phyloP scores from a whole-genome alignment of 2,329 filamentous ascomycete species.

The Trichoderma sp. region DNA sequence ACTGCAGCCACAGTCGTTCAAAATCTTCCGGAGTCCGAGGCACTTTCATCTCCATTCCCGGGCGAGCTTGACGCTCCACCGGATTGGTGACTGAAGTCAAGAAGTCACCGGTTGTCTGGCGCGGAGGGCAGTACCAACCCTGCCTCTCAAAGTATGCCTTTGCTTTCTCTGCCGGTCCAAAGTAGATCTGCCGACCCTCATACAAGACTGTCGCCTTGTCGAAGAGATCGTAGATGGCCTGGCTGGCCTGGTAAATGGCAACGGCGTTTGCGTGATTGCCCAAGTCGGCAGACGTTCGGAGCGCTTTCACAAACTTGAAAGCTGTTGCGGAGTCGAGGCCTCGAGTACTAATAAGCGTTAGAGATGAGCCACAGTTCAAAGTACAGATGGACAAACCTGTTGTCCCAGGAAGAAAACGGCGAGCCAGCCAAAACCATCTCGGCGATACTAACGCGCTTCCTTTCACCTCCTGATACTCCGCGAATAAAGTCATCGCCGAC shows the following conservation, averaged over 20 bases:
- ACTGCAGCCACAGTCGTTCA: constrained; percentile 51
- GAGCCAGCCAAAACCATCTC: constrained; percentile 71
- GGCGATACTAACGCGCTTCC: constrained; percentile 80
- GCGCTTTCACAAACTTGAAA: constrained; percentile 69
- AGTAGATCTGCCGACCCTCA: constrained; percentile 77
- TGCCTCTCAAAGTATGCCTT: constrained; percentile 67
- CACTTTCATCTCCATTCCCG: constrained; percentile 62
- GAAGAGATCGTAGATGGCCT: constrained; percentile 71
- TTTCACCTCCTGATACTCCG: constrained; percentile 70
- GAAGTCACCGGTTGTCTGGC: constrained; percentile 71
- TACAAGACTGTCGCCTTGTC: constrained; percentile 76
- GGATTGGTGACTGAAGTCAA: constrained; percentile 70
- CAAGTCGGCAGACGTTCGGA: constrained; percentile 67
- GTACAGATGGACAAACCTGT: constrained; percentile 48
- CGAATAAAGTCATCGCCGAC: constrained; percentile 75
- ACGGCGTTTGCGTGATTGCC: constrained; percentile 63
- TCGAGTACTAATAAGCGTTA: constrained; percentile 51
- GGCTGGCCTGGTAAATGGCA: constrained; percentile 72
- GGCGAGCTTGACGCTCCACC: constrained; percentile 55
- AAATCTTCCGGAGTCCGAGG: constrained; percentile 73
- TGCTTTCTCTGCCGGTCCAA: constrained; percentile 62
- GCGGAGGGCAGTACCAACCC: constrained; percentile 67
- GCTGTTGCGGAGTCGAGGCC: constrained; percentile 75
- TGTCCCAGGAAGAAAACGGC: constrained; percentile 66
- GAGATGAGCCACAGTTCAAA: background rate